These are phyloP conservation scores for Nitzschia sp. DNA, from an alignment of 108 stramenopile genomes.

Conservation along the genomic window DNA sequence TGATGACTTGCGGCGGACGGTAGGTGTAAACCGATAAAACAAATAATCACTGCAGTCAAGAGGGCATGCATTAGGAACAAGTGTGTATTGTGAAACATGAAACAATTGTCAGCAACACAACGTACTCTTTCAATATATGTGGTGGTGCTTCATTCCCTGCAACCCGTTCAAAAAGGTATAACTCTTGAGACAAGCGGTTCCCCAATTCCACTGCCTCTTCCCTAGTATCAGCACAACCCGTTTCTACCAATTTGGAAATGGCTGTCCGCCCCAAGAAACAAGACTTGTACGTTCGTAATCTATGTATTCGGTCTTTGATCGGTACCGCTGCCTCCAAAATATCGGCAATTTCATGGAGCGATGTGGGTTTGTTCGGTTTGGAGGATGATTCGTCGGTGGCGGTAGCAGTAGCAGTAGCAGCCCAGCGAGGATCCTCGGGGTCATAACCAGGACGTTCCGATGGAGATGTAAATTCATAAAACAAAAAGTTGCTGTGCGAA, in stretches of 20 bases:
- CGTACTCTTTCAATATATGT: background rate
- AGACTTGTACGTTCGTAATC: constrained; percentile 30
- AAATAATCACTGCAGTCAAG: background rate
- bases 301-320: constrained; percentile 16
- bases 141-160: background rate
- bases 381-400: background rate
- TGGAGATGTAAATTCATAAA: constrained; percentile 3
- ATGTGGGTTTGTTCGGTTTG: background rate
- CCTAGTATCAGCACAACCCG: constrained; percentile 37
- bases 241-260: constrained; percentile 51
- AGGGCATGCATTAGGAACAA: background rate
- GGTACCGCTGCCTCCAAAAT: background rate
- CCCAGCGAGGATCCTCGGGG: background rate
- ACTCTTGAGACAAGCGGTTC: constrained; percentile 32
- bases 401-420: background rate
- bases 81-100: background rate
- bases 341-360: background rate
- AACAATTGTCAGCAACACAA: background rate
- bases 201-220: constrained; percentile 64
- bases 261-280: constrained; percentile 54
- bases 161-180: constrained; percentile 36
- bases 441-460: background rate
- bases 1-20: background rate
- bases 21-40: background rate
- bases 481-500: background rate